phyloP scores from a whole-genome alignment of 192 early-diverging fungal genomes.

The Podila minutissima region DNA sequence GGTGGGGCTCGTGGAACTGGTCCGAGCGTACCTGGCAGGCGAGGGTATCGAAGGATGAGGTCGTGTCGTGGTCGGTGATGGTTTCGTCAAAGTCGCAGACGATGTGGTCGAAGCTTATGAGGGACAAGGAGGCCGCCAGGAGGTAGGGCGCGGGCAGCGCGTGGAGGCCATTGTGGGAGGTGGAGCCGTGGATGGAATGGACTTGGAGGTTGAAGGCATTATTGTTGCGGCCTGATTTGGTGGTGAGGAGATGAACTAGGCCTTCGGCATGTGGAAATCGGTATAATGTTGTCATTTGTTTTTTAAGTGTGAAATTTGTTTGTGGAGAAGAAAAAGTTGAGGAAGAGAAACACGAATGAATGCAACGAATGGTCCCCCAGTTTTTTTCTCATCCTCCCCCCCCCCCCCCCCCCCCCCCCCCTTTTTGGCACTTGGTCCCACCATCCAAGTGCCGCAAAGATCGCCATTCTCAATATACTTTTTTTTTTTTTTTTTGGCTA shows the following conservation, averaged over 20 bases:
- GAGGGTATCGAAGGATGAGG: constrained; percentile 41
- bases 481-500: too few relatives aligned
- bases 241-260: constrained; percentile 21
- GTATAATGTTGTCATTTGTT: constrained; percentile 28
- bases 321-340: not conserved
- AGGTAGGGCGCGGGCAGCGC: not conserved
- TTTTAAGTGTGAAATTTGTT: not conserved
- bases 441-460: too few relatives aligned
- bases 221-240: not conserved
- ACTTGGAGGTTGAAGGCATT: not conserved
- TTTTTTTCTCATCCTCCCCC: too few relatives aligned
- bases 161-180: not conserved
- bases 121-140: not conserved
- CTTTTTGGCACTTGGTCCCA: too few relatives aligned
- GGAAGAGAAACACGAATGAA: too few relatives aligned
- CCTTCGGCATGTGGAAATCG: constrained; percentile 33
- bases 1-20: constrained; percentile 11
- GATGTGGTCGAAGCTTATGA: constrained; percentile 33
- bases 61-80: constrained; percentile 48
- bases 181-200: constrained; percentile 7
- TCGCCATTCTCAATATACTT: too few relatives aligned
- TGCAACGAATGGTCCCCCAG: too few relatives aligned
- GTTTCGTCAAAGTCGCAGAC: constrained; percentile 51
- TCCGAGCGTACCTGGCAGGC: constrained; percentile 17
- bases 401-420: too few relatives aligned